phyloP scores from a whole-genome alignment of 139 green algal genomes.

The Ettlia oleoabundans region DNA sequence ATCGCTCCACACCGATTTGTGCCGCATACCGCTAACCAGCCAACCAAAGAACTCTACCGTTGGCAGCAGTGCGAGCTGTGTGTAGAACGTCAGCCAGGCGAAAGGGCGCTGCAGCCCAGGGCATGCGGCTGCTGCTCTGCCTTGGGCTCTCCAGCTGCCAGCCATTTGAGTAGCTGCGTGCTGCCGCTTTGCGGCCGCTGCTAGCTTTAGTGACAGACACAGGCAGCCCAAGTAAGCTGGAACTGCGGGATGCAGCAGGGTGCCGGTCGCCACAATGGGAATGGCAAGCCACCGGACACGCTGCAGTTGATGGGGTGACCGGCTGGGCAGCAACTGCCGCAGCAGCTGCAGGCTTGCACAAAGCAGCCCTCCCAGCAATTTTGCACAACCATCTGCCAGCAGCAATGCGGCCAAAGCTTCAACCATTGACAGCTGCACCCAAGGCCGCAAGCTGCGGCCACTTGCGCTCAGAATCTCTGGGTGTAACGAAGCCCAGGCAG shows the following conservation, averaged over 20 bases:
- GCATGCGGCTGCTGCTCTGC: no score
- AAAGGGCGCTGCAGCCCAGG: no score
- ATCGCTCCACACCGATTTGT: neutral
- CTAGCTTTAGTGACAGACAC: constrained; percentile 2
- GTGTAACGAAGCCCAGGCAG: constrained; percentile 12
- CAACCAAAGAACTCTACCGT: neutral
- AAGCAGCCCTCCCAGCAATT: neutral
- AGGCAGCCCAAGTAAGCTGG: neutral
- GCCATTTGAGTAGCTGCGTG: neutral
- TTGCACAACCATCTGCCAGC: neutral
- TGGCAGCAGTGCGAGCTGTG: constrained; percentile 2
- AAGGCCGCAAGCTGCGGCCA: neutral
- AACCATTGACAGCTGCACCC: neutral
- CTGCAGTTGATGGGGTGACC: neutral
- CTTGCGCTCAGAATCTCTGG: neutral
- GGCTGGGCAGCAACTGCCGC: neutral
- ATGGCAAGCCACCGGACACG: no score
- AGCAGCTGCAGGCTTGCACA: neutral
- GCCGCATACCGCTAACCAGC: neutral
- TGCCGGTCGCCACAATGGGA: neutral
- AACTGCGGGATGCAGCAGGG: neutral
- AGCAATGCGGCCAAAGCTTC: constrained; percentile 10
- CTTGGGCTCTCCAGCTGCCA: neutral
- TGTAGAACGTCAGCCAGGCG: constrained; percentile 5
- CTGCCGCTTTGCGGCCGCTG: neutral